phyloP scores from a whole-genome alignment of 2,329 filamentous ascomycete genomes.

The Cercospora canescens region DNA sequence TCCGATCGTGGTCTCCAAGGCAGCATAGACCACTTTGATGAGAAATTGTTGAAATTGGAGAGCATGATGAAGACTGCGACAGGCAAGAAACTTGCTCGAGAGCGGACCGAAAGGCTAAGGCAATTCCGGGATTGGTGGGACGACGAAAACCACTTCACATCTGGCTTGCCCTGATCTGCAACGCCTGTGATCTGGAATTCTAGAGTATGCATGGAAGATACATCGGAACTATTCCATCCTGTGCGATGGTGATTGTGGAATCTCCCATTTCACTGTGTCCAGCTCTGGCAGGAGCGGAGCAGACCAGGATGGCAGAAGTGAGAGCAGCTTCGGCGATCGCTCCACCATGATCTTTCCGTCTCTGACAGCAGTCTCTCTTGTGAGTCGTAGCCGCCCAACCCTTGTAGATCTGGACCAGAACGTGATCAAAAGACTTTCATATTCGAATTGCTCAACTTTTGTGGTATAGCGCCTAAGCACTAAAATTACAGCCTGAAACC shows the following conservation, averaged over 20 bases:
- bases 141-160: constrained; percentile 41
- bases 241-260: no score
- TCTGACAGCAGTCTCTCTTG: no score
- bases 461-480: constrained; percentile 11
- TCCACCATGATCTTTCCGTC: no score
- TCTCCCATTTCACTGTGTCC: no score
- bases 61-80: constrained; percentile 60
- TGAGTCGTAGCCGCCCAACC: neutral
- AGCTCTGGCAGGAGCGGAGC: no score
- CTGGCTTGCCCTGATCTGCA: no score
- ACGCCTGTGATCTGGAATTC: no score
- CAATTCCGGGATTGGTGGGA: constrained; percentile 57
- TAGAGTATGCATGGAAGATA: no score
- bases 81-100: constrained; percentile 51
- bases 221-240: no score
- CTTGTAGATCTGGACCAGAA: neutral
- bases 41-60: constrained; percentile 69
- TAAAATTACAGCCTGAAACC: constrained; percentile 10
- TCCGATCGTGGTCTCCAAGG: constrained; percentile 57
- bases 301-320: no score
- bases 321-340: no score
- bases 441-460: neutral
- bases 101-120: constrained; percentile 50
- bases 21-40: constrained; percentile 72
- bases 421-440: neutral